Conservation (phyloP, 208 protist species). For the Leishmania arabica region DNA sequence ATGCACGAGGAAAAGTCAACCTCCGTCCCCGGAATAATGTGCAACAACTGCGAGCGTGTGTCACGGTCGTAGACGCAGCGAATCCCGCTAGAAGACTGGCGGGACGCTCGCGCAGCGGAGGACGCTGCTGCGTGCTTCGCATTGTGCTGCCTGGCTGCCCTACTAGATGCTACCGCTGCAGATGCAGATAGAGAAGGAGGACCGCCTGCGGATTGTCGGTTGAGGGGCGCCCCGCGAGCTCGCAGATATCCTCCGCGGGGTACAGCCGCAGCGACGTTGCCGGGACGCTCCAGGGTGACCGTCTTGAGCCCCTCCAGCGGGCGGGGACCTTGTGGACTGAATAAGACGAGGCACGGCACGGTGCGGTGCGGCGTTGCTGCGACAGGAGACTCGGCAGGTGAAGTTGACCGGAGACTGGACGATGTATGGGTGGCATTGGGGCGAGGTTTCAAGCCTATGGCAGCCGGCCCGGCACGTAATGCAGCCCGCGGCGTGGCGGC, state of each 20-base stretch:
- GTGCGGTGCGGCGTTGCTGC: not conserved
- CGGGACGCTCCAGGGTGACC: constrained; percentile 10
- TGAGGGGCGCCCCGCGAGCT: not conserved
- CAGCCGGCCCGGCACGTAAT: not conserved
- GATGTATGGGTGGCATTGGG: not conserved
- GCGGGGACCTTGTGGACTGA: constrained; percentile 75
- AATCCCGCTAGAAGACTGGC: constrained; percentile 8
- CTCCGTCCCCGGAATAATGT: constrained; percentile 47
- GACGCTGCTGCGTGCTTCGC: not conserved
- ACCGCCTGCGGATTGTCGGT: not conserved
- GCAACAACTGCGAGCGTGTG: constrained; percentile 76
- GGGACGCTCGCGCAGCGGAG: not conserved
- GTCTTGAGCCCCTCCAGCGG: constrained; percentile 62
- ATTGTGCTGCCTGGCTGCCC: not conserved
- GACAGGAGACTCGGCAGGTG: not conserved
- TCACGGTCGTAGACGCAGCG: constrained; percentile 64
- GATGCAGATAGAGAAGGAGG: not conserved
- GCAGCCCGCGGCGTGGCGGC: not conserved
- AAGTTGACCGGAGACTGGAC: not conserved
- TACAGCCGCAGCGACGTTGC: not conserved
- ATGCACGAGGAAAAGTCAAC: constrained; percentile 50
- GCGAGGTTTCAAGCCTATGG: not conserved
- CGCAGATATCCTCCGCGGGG: not conserved
- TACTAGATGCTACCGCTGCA: not conserved
- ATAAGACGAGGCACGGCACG: constrained; percentile 53